Base-by-base conservation (phyloP, 129 eudicot genomes). In the Ambrosia artemisiifolia region DNA sequence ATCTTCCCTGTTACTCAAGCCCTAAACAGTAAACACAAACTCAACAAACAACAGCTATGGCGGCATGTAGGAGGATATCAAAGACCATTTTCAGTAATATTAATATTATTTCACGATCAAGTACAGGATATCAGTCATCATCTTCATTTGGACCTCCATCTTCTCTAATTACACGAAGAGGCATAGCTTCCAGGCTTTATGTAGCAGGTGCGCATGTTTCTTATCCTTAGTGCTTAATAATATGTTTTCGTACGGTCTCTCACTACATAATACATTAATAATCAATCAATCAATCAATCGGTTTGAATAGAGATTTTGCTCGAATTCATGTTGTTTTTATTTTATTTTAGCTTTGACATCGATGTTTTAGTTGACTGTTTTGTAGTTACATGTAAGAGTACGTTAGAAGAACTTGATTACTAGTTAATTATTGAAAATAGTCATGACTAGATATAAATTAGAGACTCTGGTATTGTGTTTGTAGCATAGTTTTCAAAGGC, bases 131-230 rank as follows among this genome's bases (percentile, higher is more conserved):
- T 50, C 67, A 36, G 13, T 68, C 83, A 19, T 63, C 83, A 2
- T 72, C 79, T 16, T 48, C 81, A 2, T 69, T 72, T 43, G 59
- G 74, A 32, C 56, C 72, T 38, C 67, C 88, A 6, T 36, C 78
- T 49, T 16, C 71, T 70, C 72, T 82, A 68, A 75, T 83, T 65
- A 80, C 84, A 70, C 80, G 88, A 38, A 78, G 98, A 78, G 96
- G 98, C 81, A 85, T 89, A 30, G 90, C 95, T 78, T 85, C 92
- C 75, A 93, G 83, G 86, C 92, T 93, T 62, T 93, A 89, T 78
- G 85, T 93, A 12, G 90, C 88, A 81, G 98, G 98, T 92, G 79
- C 14, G 1, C 40, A 0, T 18, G 19, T 49, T 55, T 7, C 11
- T 53, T 65, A 11, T 7, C 16, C 53, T 38, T 12, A 1, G 59